phyloP scores from a whole-genome alignment of 2,329 filamentous ascomycete genomes.

The Xenosphaeropsis pyriputrescens region DNA sequence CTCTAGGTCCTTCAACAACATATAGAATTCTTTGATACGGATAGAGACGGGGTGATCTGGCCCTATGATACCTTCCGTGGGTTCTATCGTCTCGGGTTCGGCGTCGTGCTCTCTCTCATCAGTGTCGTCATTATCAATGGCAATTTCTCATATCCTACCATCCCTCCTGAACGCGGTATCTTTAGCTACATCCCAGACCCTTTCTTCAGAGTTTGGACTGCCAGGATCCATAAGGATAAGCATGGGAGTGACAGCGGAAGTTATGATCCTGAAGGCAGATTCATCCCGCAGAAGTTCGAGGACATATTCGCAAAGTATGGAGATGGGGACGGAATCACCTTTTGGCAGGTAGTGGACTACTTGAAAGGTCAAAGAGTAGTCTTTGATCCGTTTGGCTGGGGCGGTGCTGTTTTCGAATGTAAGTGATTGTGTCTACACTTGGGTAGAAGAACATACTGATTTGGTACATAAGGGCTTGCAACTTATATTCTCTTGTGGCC shows the following conservation, averaged over 20 bases:
- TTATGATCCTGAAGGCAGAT: constrained; percentile 32
- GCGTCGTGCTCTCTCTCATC: constrained; percentile 24
- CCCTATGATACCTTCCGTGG: constrained; percentile 32
- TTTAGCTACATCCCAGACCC: constrained; percentile 22
- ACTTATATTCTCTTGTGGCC: constrained; percentile 39
- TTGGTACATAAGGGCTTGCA: constrained; percentile 23
- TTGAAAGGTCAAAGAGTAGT: constrained; percentile 25
- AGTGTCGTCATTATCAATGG: constrained; percentile 30
- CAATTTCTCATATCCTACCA: constrained; percentile 33
- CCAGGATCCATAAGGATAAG: constrained; percentile 20
- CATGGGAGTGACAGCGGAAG: constrained; percentile 30
- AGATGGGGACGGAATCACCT: constrained; percentile 20
- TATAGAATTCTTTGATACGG: constrained; percentile 33
- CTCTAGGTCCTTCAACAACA: constrained; percentile 34
- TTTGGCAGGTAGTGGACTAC: constrained; percentile 20
- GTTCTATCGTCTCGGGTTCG: constrained; percentile 29
- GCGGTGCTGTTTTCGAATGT: constrained; percentile 17
- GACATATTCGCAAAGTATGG: constrained; percentile 33
- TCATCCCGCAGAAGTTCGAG: constrained; percentile 32
- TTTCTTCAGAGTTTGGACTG: constrained; percentile 21
- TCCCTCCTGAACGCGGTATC: constrained; percentile 4
- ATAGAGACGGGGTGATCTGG: constrained; percentile 36
- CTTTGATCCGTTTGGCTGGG: constrained; percentile 26
- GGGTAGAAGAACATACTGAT: constrained; percentile 6
- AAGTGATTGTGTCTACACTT: constrained; percentile 6